phyloP scores from a whole-genome alignment of 176 grass and related monocot genomes.

The Aegilops sharonensis region DNA sequence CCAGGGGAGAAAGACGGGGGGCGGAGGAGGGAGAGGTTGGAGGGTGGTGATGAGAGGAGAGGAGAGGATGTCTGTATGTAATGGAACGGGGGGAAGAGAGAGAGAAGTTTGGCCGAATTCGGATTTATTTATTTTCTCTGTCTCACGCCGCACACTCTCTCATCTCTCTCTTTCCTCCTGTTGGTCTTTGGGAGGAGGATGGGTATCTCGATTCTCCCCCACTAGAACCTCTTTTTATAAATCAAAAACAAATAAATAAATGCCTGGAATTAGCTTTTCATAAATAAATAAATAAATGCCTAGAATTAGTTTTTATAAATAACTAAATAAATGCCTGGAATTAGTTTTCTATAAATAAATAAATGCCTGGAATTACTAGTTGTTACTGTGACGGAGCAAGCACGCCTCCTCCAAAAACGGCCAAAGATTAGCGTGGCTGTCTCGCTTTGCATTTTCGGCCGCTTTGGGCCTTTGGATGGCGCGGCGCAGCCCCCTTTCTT shows the following conservation, averaged over 20 bases:
- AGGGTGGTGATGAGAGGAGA: slow-evolving; percentile 27
- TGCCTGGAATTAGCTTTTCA: too few relatives aligned
- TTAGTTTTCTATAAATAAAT: too few relatives aligned
- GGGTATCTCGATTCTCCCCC: slow-evolving; percentile 39
- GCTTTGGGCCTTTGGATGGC: slow-evolving; percentile 21
- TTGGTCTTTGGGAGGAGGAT: slow-evolving; percentile 4
- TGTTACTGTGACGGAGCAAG: too few relatives aligned
- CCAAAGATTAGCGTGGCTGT: slow-evolving; percentile 30
- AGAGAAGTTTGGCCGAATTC: slow-evolving; percentile 51
- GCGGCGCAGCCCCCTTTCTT: background rate
- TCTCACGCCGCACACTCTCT: background rate
- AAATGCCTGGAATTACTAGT: too few relatives aligned
- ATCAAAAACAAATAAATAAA: too few relatives aligned
- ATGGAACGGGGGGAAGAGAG: background rate
- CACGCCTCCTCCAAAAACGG: slow-evolving; percentile 12
- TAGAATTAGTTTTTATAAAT: too few relatives aligned
- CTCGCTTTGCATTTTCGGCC: background rate
- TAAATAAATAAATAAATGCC: too few relatives aligned
- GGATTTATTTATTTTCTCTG: slow-evolving; percentile 44
- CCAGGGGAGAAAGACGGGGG: background rate
- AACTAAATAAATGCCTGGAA: too few relatives aligned
- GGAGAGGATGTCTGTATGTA: background rate
- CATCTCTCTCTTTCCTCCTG: background rate
- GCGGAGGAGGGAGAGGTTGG: background rate
- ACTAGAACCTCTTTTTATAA: slow-evolving; percentile 28